Base-by-base conservation (phyloP, 345 rosid genomes). In the Cardamine occulta region DNA sequence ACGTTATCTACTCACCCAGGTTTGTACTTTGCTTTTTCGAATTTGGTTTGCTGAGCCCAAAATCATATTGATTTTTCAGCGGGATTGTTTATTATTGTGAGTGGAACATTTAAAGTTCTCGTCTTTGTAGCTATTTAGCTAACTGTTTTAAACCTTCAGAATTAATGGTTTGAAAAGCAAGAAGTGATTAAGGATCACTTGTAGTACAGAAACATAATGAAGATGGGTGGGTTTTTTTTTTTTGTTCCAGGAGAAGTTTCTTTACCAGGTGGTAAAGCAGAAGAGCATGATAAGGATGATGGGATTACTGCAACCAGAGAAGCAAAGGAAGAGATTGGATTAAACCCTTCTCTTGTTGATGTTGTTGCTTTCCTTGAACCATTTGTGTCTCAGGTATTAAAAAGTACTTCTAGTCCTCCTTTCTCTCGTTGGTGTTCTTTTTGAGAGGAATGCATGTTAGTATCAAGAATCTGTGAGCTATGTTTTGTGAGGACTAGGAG, bases 1-100 rank as follows among this genome's bases (percentile, higher is more conserved):
- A 44, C 74, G 45, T 34, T 89, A 83, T 86, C 96, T 64, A 83
- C 89, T 70, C 93, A 89, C 78, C 84, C 97, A 2, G 96, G 97
- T 91, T 64, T 64, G 89, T 84, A 34, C 23, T 64, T 34, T n/a
- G 44, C 68, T 62, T 67, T 21, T 60, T 58, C 12, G 2, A 29
- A 44, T 31, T 6, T 29, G 26, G 40, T 32, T 78, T 56, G 61
- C 7, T 57, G 65, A 61, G 18, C 56, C 14, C 29, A 15, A 37
- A 15, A 8, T 32, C 70, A 52, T 53, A 55, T 23, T 12, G 17
- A 37, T 4, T 37, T 53, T 13, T 40, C 8, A 28, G 45, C 28
- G 42, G 57, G 21, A 49, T 59, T 59, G 18, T 40, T 19, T 40
- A 23, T 24, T 2, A 10, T n/a, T 47, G 11, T 45, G 39, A 28